These are phyloP conservation scores for Kwoniella sp. DNA, from an alignment of 768 basidiomycete genomes.

Conservation along the genomic window DNA sequence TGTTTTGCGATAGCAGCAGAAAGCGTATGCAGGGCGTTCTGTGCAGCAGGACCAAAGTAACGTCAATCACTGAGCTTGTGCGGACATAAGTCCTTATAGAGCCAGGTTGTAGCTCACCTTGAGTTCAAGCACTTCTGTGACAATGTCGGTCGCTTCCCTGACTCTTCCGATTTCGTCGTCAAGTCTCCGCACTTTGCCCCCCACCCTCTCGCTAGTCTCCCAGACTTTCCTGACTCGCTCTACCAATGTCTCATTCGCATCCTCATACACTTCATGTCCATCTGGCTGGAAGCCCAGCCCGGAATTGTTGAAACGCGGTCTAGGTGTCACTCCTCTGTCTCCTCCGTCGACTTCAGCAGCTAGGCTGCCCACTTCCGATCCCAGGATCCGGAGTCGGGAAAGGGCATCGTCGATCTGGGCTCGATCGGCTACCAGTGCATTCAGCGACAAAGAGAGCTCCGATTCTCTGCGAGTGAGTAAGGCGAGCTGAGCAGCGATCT, in stretches of 20 bases:
- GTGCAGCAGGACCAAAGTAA: constrained; percentile 34
- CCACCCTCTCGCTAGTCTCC: constrained; percentile 69
- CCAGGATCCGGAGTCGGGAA: constrained; percentile 31
- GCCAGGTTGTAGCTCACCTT: constrained; percentile 64
- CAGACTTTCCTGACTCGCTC: constrained; percentile 54
- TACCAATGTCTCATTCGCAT: constrained; percentile 45
- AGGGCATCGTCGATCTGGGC: constrained; percentile 64
- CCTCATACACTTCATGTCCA: constrained; percentile 67
- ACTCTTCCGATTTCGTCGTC: constrained; percentile 94
- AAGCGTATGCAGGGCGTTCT: constrained; percentile 68
- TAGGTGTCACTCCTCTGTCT: neutral
- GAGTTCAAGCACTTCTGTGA: constrained; percentile 90
- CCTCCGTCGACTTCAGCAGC: constrained; percentile 38
- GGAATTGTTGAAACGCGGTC: neutral
- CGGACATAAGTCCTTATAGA: too few relatives aligned
- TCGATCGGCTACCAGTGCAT: constrained; percentile 69
- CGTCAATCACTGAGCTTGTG: neutral
- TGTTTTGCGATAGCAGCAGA: constrained; percentile 69
- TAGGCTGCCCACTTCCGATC: constrained; percentile 30
- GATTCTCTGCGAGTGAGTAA: constrained; percentile 73
- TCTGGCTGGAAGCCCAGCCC: constrained; percentile 62
- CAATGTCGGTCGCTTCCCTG: constrained; percentile 83
- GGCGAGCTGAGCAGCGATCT: constrained; percentile 50
- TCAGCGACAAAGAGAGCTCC: constrained; percentile 71
- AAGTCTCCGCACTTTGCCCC: constrained; percentile 81